Conservation (phyloP, 768 basidiomycete species). For the Sutorius australiensis region DNA sequence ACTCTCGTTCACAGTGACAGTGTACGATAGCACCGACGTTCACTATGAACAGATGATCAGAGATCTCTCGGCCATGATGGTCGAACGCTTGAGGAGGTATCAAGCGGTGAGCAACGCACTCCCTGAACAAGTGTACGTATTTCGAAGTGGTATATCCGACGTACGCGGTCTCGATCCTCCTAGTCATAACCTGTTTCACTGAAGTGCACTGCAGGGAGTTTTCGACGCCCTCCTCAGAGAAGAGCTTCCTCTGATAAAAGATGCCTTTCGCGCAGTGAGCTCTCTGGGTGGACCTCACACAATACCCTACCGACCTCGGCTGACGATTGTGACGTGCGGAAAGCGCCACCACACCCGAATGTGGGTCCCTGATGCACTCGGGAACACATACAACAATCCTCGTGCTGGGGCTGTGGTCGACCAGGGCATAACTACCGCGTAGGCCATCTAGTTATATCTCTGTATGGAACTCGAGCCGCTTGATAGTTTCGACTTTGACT, state of each 20-base stretch:
- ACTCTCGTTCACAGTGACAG: not conserved
- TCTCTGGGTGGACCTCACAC: constrained; percentile 40
- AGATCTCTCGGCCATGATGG: constrained; percentile 61
- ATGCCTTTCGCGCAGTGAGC: constrained; percentile 50
- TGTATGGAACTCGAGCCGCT: not conserved
- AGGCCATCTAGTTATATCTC: constrained; percentile 16
- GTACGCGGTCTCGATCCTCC: constrained; percentile 34
- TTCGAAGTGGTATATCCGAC: constrained; percentile 81
- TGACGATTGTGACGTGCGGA: constrained; percentile 79
- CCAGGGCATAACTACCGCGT: constrained; percentile 70
- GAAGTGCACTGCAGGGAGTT: constrained; percentile 53
- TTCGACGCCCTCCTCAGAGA: constrained; percentile 56
- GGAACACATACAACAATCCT: constrained; percentile 70
- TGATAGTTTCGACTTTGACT: constrained; percentile 58
- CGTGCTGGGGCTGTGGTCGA: constrained; percentile 79
- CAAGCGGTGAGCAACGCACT: constrained; percentile 51
- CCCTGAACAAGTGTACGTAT: constrained; percentile 68
- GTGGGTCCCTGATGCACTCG: constrained; percentile 50
- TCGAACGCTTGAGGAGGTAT: constrained; percentile 62
- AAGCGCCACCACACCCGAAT: constrained; percentile 62
- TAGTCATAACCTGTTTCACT: not conserved
- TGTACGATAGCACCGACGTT: not conserved
- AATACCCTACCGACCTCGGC: constrained; percentile 50
- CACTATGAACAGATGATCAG: constrained; percentile 58
- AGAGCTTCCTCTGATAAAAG: constrained; percentile 60